phyloP scores from a whole-genome alignment of 148 eudicot genomes.

The Polygonum maritimum region DNA sequence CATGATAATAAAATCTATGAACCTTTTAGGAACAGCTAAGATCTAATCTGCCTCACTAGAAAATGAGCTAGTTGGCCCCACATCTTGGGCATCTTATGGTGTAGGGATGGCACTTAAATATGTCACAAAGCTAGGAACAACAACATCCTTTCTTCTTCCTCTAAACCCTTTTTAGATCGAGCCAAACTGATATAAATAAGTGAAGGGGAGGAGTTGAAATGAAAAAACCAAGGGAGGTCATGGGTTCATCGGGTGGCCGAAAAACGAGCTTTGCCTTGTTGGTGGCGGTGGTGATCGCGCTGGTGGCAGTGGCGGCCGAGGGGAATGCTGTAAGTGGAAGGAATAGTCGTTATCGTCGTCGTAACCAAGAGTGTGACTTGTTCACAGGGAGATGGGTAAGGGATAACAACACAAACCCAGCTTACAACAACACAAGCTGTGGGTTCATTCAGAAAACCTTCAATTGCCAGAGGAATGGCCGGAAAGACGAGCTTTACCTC shows the following conservation, averaged over 20 bases:
- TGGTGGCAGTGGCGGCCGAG: neutral
- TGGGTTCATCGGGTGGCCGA: neutral
- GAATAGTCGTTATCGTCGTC: too few species aligned
- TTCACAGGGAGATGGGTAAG: slow-evolving; percentile 51
- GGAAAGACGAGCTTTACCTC: slow-evolving; percentile 35
- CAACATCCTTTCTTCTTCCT: neutral
- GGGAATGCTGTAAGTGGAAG: neutral
- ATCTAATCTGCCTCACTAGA: neutral
- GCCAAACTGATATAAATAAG: neutral
- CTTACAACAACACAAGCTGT: slow-evolving; percentile 26
- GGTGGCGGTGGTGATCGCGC: neutral
- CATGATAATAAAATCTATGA: neutral
- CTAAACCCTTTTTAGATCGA: neutral
- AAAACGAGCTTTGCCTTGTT: neutral
- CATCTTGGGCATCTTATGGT: slow-evolving; percentile 3
- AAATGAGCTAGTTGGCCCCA: neutral
- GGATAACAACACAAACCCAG: neutral
- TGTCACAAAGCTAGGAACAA: neutral
- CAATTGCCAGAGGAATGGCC: slow-evolving; percentile 42
- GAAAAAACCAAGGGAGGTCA: neutral
- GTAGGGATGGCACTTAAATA: neutral
- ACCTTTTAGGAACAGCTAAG: neutral
- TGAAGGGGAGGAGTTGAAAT: neutral
- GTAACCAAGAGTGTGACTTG: slow-evolving; percentile 30
- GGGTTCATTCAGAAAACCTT: slow-evolving; percentile 44